Percentiles rank a stretch among this genome's conserved stretches.
phyloP scores from a whole-genome alignment of 2,329 filamentous ascomycete genomes.

The Arthrobotrys musiformis region DNA sequence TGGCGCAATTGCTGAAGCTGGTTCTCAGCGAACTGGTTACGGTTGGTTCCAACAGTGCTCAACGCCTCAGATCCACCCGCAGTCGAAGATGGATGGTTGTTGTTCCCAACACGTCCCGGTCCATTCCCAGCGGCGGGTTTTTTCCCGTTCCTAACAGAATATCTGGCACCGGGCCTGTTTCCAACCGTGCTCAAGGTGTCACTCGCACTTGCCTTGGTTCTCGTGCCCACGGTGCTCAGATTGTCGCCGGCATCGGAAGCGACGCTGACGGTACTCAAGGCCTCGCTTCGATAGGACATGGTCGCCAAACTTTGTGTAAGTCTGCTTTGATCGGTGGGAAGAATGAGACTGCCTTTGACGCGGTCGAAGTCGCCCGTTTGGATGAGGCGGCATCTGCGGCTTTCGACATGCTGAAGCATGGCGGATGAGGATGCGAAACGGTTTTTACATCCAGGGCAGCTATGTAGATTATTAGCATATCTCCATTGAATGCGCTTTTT shows the following conservation, averaged over 20 bases:
- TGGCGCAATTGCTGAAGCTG: background rate
- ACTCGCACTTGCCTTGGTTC: background rate
- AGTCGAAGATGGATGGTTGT: background rate
- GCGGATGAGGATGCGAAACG: conserved; percentile 41
- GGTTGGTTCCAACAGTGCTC: background rate
- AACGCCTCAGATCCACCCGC: background rate
- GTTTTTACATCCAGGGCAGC: conserved; percentile 44
- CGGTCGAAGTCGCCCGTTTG: conserved; percentile 5
- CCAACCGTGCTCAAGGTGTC: background rate
- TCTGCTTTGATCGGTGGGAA: conserved; percentile 9
- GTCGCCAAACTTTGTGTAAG: conserved; percentile 1
- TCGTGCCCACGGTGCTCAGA: background rate
- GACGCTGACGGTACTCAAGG: conserved; percentile 1
- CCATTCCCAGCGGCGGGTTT: background rate
- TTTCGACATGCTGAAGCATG: conserved; percentile 48
- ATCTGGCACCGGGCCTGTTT: background rate
- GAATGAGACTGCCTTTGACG: conserved; percentile 22
- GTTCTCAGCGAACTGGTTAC: background rate
- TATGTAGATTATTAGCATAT: background rate
- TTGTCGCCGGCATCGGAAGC: background rate
- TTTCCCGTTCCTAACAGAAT: background rate
- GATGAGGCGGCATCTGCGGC: conserved; percentile 28
- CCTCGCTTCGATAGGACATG: conserved; percentile 1
- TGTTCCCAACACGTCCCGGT: background rate
- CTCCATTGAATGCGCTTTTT: background rate